Base-by-base conservation (phyloP, 2,329 filamentous ascomycete genomes). In the Scleromitrula shiraiana region DNA sequence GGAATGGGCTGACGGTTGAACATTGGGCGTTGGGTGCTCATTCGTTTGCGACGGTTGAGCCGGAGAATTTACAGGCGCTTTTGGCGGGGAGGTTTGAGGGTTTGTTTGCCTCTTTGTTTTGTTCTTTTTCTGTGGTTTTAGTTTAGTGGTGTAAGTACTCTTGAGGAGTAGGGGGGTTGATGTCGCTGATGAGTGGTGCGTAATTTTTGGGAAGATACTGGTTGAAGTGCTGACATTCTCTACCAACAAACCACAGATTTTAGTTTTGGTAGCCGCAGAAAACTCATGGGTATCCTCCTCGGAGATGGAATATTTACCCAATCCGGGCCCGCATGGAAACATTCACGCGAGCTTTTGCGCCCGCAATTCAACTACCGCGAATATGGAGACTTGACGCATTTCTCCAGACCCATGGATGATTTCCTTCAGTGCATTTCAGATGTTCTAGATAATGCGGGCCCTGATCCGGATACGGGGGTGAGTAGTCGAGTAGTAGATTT, bases 401-500 rank as follows among this genome's bases (percentile, higher is more conserved):
- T 57, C 7, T 32, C 19, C 14, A 46, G 51, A 10, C 48, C 52
- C 38, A 49, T 53, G 7, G 56, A 64, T 29, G 19, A 22, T 6
- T 12, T 42, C 7, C 40, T 42, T 14, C 19, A n/a, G 2, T 51
- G 24, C 24, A 7, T 48, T 50, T 3, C 23, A 15, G 5, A 26
- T 7, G 48, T 14, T n/a, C 26, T 42, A 2, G 15, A 12, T 9
- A 12, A 32, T 5, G 15, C 27, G 9, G 22, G n/a, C n/a, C n/a
- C n/a, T 7, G 48, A 10, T n/a, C 26, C 30, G 2, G 15, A 12
- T 9, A 12, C 14, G 2, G 15, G 15, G 9, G 22, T 6, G 2
- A 27, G 19, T 19, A 20, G 53, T 1, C 36, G 55, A 8, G 33
- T 64, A n/a, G 32, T 44, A 8, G 63, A 70, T 50, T 47, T 71